Evolutionary conservation across 208 protist species (phyloP), one percentile per base, ranked within the genome.

Genomic region (Trypanosoma avium): DNA sequence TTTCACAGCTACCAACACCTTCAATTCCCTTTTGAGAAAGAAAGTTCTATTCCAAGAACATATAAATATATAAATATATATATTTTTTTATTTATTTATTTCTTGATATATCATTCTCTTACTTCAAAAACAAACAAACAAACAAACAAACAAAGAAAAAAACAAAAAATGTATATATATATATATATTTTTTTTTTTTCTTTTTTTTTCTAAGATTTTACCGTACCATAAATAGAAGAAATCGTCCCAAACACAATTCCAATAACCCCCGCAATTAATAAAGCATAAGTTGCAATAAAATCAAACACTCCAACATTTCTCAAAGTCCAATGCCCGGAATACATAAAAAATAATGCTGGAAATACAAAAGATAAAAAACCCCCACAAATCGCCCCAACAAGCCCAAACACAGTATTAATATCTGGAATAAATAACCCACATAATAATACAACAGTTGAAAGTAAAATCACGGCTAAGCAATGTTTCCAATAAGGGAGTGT

Each of bases 401-500:
- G 46, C 2, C 73, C 67, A 71, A 84, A 77, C 5, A 84, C 40
- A 8, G 68, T 69, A 17, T 76, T 61, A 22, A 82, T 76, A 30
- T 68, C 60, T 7, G 72, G 72, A 61, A 82, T 68, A 26, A 76
- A 65, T 47, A 80, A 24, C 27, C 67, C 77, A 35, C 6, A 40
- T 0, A 79, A 0, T 1, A 88, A 65, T 0, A 77, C 54, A 12
- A 81, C 47, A 3, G 33, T 30, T 4, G 81, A 83, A 4, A 88
- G 56, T 22, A 49, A 3, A 38, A 75, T 68, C 8, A 79, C 76
- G 21, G 79, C 54, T 40, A 87, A 22, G n/a, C 73, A 66, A 64
- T 92, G 81, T 67, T 83, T 85, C 82, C 86, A 88, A 73, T 84
- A 89, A 13, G 86, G 75, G 21, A 86, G 52, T 12, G 77, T 85